phyloP scores from a whole-genome alignment of 768 basidiomycete genomes.

The Boletus vinaceobasis region DNA sequence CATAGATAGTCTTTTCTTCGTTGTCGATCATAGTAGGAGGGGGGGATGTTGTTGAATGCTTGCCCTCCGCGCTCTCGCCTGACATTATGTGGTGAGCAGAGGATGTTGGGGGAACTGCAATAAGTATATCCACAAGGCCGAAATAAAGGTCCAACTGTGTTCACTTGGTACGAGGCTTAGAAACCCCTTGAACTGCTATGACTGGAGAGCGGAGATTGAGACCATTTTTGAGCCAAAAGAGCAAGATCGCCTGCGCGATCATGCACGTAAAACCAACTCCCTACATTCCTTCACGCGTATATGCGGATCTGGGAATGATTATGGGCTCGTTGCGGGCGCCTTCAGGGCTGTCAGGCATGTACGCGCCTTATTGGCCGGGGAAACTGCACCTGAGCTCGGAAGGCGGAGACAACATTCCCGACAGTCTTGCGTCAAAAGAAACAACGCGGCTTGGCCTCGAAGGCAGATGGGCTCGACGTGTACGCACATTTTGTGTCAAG shows the following conservation, averaged over 20 bases:
- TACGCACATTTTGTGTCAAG: background rate
- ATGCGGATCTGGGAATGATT: background rate
- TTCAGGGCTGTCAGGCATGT: background rate
- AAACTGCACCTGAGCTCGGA: background rate
- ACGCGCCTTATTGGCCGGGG: background rate
- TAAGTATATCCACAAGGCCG: background rate
- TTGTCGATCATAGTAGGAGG: background rate
- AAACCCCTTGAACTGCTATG: background rate
- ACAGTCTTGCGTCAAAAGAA: background rate
- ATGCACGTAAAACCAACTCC: background rate
- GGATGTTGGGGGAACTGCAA: background rate
- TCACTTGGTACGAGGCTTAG: background rate
- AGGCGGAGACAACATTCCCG: background rate
- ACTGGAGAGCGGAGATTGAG: background rate
- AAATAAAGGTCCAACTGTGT: background rate
- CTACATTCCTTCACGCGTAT: background rate
- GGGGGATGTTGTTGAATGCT: background rate
- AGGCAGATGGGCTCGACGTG: background rate
- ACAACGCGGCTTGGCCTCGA: too few relatives aligned
- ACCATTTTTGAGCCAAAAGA: background rate
- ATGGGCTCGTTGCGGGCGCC: background rate
- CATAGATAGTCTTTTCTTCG: slow-evolving; percentile 11
- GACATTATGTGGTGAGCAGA: slow-evolving; percentile 8
- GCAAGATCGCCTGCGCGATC: background rate
- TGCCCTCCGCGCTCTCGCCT: background rate